These are phyloP conservation scores for Aegilops tauschii DNA, from an alignment of 176 grass and related monocot genomes.

Conservation along the genomic window DNA sequence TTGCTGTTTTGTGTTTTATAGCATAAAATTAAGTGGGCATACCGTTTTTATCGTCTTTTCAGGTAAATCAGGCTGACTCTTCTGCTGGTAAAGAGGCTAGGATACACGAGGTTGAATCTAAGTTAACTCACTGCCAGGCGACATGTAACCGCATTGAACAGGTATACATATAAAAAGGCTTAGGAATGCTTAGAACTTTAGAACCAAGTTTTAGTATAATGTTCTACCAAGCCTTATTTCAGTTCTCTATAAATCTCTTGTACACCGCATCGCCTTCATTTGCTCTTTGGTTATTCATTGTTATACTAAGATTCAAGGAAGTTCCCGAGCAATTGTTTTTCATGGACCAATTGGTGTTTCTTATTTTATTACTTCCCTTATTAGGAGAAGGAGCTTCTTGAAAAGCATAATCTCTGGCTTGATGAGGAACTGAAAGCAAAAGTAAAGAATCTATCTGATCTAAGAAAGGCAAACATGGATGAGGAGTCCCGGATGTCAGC, in stretches of 20 bases:
- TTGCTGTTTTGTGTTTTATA: background rate
- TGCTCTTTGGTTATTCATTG: slow-evolving; percentile 9
- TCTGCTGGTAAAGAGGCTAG: slow-evolving; percentile 64
- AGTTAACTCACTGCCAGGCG: slow-evolving; percentile 62
- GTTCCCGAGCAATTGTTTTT: background rate
- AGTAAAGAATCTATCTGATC: slow-evolving; percentile 52
- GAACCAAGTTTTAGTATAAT: slow-evolving; percentile 14
- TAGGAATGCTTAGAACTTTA: background rate
- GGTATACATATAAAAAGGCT: slow-evolving; percentile 41
- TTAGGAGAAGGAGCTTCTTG: slow-evolving; percentile 89
- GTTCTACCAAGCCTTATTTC: slow-evolving; percentile 4
- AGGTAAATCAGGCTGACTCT: slow-evolving; percentile 76
- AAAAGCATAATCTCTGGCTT: slow-evolving; percentile 83
- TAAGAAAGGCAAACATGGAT: slow-evolving; percentile 78
- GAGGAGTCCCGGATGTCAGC: slow-evolving; percentile 73
- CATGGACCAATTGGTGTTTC: background rate
- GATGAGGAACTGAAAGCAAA: slow-evolving; percentile 80
- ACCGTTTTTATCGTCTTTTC: background rate
- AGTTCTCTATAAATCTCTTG: background rate
- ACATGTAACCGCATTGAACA: slow-evolving; percentile 73
- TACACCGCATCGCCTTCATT: background rate
- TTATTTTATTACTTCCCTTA: slow-evolving; percentile 27
- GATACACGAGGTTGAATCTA: slow-evolving; percentile 68
- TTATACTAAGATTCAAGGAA: slow-evolving; percentile 2
- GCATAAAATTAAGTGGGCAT: background rate